Evolutionary conservation across 2,329 filamentous ascomycete species (phyloP), one percentile per base, ranked within the genome.

Genomic region (Exophiala dermatitidis): DNA sequence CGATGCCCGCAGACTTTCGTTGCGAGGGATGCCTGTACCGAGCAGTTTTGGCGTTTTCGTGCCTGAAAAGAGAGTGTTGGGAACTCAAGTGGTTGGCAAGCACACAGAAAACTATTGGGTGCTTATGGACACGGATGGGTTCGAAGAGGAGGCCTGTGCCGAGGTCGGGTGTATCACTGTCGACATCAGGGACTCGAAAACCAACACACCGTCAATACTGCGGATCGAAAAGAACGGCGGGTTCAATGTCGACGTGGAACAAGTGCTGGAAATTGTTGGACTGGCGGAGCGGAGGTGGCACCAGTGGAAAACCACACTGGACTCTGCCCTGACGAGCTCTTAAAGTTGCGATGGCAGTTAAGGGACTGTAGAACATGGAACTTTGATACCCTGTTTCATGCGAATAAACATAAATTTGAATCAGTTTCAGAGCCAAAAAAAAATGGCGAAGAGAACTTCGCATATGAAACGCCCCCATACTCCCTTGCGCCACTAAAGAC

Each of bases 181-280:
- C n/a, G 86, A 91, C 66, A 74, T 73, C 41, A 26, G 38, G 12
- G 51, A 60, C 64, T 66, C 56, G n/a, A 78, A 74, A 1, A 71
- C 75, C 46, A 77, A 75, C 2, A 78, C 77, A 62, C 64, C 66
- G 8, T 67, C 68, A 33, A 75, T 95, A 12, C 62, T 88, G 60
- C 81, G 79, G 46, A 77, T 97, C 57, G 88, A 93, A 64, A 97
- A 95, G 76, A 82, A 78, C 59, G 93, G 93, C 7, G 93, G 91
- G 6, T 74, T 82, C 5, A 40, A 44, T 4, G 73, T 93, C 36
- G 85, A 83, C 5, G 79, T 76, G 28, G 77, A 81, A 53, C 72
- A 83, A 54, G 74, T 90, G 67, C 78, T 71, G 59, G 72, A 76
- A 38, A 74, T 88, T 60, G 75, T 84, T 5, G 71, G 72, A 30